Conservation (phyloP, 768 basidiomycete genomes). For the Suillus subalutaceus region DNA sequence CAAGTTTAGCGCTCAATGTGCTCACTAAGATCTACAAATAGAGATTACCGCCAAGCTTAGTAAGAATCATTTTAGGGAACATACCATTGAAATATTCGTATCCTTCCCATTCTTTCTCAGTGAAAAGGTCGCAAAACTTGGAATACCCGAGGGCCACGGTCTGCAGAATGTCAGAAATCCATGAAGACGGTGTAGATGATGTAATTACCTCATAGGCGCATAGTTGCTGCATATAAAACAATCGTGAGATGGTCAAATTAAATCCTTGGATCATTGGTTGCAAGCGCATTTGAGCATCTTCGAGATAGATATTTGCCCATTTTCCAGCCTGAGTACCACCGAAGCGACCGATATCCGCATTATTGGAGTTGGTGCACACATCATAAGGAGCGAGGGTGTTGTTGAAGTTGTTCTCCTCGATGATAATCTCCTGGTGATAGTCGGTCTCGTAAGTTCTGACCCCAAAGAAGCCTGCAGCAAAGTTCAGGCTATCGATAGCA, state of each 20-base stretch:
- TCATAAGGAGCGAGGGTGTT: slow-evolving; percentile 48
- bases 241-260: slow-evolving; percentile 31
- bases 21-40: slow-evolving; percentile 9
- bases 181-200: neutral
- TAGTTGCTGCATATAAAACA: slow-evolving; percentile 38
- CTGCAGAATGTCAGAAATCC: slow-evolving; percentile 21
- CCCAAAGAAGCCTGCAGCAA: slow-evolving; percentile 54
- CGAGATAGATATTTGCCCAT: slow-evolving; percentile 46
- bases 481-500: slow-evolving; percentile 38
- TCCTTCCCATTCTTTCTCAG: slow-evolving; percentile 53
- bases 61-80: slow-evolving; percentile 7
- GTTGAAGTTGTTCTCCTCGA: slow-evolving; percentile 49
- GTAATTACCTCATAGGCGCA: slow-evolving; percentile 44
- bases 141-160: slow-evolving; percentile 55
- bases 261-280: slow-evolving; percentile 35
- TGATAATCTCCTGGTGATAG: slow-evolving; percentile 51
- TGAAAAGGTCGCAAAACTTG: slow-evolving; percentile 52
- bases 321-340: slow-evolving; percentile 25
- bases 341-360: slow-evolving; percentile 24
- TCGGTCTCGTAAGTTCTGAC: slow-evolving; percentile 41
- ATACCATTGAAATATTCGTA: slow-evolving; percentile 45
- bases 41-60: neutral
- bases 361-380: slow-evolving; percentile 34
- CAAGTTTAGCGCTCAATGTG: slow-evolving; percentile 19
- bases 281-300: slow-evolving; percentile 38